phyloP scores from a whole-genome alignment of 2,329 filamentous ascomycete species.

The Neocucurbitaria cava region DNA sequence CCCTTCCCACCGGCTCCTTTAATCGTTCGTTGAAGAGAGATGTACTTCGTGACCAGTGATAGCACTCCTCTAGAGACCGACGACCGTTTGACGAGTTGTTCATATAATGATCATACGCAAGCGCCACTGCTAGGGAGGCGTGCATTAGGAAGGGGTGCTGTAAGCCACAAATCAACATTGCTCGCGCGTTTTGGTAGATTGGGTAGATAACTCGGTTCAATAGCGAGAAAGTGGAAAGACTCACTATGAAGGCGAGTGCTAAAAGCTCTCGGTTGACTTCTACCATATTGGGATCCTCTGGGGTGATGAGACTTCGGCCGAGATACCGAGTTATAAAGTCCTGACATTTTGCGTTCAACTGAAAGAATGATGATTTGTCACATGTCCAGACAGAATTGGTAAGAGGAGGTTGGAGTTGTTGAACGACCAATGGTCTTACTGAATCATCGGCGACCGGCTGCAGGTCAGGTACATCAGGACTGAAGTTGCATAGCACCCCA shows the following conservation, averaged over 20 bases:
- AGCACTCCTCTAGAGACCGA: background rate
- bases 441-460: background rate
- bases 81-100: background rate
- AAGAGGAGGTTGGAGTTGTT: background rate
- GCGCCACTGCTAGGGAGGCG: conserved; percentile 1
- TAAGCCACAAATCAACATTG: background rate
- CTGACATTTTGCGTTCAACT: background rate
- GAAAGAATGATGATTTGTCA: background rate
- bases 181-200: background rate
- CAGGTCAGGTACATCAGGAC: background rate
- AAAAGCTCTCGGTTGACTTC: background rate
- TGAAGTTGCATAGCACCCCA: background rate
- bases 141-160: conserved; percentile 3
- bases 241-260: background rate
- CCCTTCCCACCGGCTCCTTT: background rate
- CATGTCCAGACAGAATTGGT: background rate
- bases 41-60: background rate
- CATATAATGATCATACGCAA: background rate
- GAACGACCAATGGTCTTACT: background rate
- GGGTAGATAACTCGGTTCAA: background rate
- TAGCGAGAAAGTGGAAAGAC: background rate
- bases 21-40: conserved; percentile 1
- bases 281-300: background rate
- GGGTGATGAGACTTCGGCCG: background rate
- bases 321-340: conserved; percentile 5